phyloP scores from a whole-genome alignment of 2,329 filamentous ascomycete species.

The Sporothrix inflata region DNA sequence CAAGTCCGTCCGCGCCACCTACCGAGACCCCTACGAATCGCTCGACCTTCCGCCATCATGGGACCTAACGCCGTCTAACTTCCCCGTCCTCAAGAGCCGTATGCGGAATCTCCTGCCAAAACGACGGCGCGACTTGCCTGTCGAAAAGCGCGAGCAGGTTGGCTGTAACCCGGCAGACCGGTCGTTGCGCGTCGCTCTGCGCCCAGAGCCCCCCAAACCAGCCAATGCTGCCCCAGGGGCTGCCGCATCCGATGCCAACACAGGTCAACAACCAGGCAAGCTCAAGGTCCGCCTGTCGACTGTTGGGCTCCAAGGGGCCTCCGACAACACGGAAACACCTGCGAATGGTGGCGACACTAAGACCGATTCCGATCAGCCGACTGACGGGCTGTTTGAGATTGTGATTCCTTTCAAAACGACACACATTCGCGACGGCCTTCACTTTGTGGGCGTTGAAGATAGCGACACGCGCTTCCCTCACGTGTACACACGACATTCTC shows the following conservation, averaged over 20 bases:
- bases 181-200: conserved; percentile 50
- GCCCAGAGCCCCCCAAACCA: conserved; percentile 38
- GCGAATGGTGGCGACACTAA: conserved; percentile 12
- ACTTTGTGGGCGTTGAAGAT: conserved; percentile 85
- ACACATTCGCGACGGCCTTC: conserved; percentile 80
- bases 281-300: conserved; percentile 32
- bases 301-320: not conserved
- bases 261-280: conserved; percentile 26
- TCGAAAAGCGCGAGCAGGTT: conserved; percentile 57
- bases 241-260: not conserved
- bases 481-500: conserved; percentile 82
- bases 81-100: conserved; percentile 72
- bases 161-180: conserved; percentile 61
- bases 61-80: conserved; percentile 71
- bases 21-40: conserved; percentile 68
- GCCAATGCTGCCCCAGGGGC: not conserved
- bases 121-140: conserved; percentile 57
- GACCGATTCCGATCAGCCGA: conserved; percentile 17
- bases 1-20: conserved; percentile 50
- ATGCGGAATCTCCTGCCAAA: conserved; percentile 58
- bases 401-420: conserved; percentile 77
- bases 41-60: conserved; percentile 64
- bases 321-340: not conserved
- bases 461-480: conserved; percentile 85
- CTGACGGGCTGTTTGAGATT: conserved; percentile 44